Conservation (phyloP, 2,329 filamentous ascomycete genomes). For the Chaetothyriales sp. region DNA sequence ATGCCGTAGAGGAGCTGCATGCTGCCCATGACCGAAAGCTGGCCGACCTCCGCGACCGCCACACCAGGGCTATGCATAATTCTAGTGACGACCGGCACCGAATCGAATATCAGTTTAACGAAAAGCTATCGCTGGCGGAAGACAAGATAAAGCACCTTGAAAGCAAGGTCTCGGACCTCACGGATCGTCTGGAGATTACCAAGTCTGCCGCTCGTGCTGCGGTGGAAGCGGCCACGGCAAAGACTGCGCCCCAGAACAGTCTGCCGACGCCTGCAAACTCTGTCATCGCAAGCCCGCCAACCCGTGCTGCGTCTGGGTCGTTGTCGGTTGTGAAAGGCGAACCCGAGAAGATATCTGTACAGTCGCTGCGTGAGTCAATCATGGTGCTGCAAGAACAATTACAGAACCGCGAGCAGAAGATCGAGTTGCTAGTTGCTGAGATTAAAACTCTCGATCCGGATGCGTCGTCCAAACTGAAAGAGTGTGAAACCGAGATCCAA, state of each 20-base stretch:
- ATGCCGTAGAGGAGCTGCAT: conserved; percentile 39
- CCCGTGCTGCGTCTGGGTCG: conserved; percentile 31
- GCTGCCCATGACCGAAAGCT: conserved; percentile 57
- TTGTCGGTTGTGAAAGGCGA: conserved; percentile 29
- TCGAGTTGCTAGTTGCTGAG: conserved; percentile 69
- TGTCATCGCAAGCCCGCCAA: conserved; percentile 24
- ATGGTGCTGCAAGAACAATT: conserved; percentile 92
- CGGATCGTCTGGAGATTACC: conserved; percentile 81
- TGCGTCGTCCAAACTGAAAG: conserved; percentile 65
- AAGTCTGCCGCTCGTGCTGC: conserved; percentile 76
- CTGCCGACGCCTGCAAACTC: conserved; percentile 19
- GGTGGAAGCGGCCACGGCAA: conserved; percentile 52
- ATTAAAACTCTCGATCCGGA: conserved; percentile 58
- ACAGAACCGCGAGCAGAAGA: conserved; percentile 78
- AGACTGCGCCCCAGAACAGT: conserved; percentile 22
- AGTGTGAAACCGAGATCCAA: conserved; percentile 82
- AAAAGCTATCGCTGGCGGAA: conserved; percentile 65
- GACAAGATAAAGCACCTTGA: conserved; percentile 75
- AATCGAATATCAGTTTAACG: conserved; percentile 61
- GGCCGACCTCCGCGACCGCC: conserved; percentile 60
- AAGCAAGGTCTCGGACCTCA: conserved; percentile 68
- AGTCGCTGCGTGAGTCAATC: conserved; percentile 89
- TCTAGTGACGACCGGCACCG: conserved; percentile 68
- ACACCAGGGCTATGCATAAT: conserved; percentile 58
- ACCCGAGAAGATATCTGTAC: conserved; percentile 80